Evolutionary conservation across 2,329 filamentous ascomycete species (phyloP).

Genomic region (Apiospora phragmitis): DNA sequence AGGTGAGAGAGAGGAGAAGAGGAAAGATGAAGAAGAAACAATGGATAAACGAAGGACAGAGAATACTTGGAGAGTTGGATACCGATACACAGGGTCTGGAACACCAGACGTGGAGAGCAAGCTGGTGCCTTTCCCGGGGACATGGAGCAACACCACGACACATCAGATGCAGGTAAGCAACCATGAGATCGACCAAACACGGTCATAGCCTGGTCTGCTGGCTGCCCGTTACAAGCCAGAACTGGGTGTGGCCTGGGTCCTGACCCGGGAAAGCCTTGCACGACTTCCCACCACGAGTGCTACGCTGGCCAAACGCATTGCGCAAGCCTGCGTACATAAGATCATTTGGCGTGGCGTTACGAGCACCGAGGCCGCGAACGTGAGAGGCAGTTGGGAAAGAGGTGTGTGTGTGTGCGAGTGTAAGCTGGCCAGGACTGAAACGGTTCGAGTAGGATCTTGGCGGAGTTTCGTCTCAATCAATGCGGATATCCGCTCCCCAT

Average conservation of each 20-base stretch:
- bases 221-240: neutral
- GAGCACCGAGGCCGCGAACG: neutral
- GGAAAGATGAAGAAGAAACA: slow-evolving; percentile 16
- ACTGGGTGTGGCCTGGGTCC: neutral
- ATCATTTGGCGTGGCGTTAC: neutral
- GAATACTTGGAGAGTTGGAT: slow-evolving; percentile 9
- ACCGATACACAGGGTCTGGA: slow-evolving; percentile 7
- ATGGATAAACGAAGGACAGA: slow-evolving; percentile 11
- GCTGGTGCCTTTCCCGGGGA: neutral
- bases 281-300: neutral
- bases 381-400: neutral
- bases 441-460: slow-evolving; percentile 25
- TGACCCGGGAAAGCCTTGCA: neutral
- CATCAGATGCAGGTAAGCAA: neutral
- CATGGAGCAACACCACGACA: neutral
- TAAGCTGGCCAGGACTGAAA: slow-evolving; percentile 20
- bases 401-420: too few species aligned
- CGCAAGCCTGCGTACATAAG: neutral
- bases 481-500: slow-evolving; percentile 5
- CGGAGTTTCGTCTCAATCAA: slow-evolving; percentile 24
- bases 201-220: neutral
- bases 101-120: neutral
- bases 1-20: slow-evolving; percentile 16
- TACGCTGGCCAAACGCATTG: neutral
- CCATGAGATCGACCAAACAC: neutral